These are phyloP conservation scores for Blastobotrys arbuscula DNA, from an alignment of 1,139 yeast species.

Conservation along the genomic window DNA sequence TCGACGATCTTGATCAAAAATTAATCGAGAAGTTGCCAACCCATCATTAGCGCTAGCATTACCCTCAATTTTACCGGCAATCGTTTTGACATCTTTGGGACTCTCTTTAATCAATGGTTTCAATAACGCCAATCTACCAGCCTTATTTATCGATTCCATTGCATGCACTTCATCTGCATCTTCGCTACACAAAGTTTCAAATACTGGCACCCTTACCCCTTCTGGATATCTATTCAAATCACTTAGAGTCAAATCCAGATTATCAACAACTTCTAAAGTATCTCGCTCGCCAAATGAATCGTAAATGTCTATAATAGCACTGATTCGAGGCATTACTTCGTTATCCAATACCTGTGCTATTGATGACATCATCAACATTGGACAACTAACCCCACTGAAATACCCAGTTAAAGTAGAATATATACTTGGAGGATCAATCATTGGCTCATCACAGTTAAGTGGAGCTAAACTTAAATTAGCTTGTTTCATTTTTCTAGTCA, in stretches of 20 bases:
- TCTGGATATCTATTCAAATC: conserved; percentile 68
- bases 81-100: conserved; percentile 44
- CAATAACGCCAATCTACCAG: background rate
- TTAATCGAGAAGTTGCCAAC: conserved; percentile 58
- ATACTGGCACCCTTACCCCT: conserved; percentile 55
- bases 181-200: conserved; percentile 1
- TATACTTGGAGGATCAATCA: conserved; percentile 25
- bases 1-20: conserved; percentile 74
- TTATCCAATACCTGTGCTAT: conserved; percentile 28
- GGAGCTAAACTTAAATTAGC: background rate
- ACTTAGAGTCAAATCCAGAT: conserved; percentile 43
- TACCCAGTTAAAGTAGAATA: conserved; percentile 18
- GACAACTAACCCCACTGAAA: conserved; percentile 16
- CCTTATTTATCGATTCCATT: background rate
- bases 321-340: conserved; percentile 6
- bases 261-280: conserved; percentile 1
- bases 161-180: conserved; percentile 4
- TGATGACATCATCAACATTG: conserved; percentile 35
- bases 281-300: conserved; percentile 5
- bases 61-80: conserved; percentile 36
- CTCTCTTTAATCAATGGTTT: conserved; percentile 14
- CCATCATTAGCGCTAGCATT: conserved; percentile 52
- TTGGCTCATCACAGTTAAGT: conserved; percentile 13
- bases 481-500: background rate
- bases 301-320: conserved; percentile 1